phyloP scores from a whole-genome alignment of 2,329 filamentous ascomycete genomes.

The Diaporthe sp. region DNA sequence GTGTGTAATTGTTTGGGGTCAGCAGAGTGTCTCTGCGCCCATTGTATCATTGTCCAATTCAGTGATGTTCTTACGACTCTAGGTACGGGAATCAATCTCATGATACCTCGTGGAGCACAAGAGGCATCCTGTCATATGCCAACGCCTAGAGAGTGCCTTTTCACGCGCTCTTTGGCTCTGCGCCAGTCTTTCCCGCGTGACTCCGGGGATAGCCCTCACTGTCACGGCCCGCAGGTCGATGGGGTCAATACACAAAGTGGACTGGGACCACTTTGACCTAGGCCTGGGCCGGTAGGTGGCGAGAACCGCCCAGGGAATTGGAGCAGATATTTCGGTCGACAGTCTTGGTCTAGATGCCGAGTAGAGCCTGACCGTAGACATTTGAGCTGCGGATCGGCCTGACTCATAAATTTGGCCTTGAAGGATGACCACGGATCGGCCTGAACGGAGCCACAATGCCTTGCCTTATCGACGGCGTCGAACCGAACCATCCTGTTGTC shows the following conservation, averaged over 20 bases:
- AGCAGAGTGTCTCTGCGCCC: not conserved
- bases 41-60: not conserved
- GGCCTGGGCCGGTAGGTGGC: slow-evolving; percentile 6
- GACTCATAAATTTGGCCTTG: not conserved
- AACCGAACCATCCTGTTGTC: not conserved
- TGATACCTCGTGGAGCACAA: not conserved
- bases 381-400: slow-evolving; percentile 3
- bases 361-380: too few species aligned
- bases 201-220: not conserved
- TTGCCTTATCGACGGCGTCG: not conserved
- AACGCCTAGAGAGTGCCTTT: not conserved
- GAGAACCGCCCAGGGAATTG: not conserved
- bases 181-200: not conserved
- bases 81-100: too few species aligned
- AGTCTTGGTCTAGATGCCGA: not conserved
- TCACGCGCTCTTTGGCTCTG: not conserved
- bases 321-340: not conserved
- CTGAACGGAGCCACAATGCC: not conserved
- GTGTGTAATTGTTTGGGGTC: slow-evolving; percentile 1
- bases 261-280: not conserved
- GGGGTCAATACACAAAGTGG: not conserved
- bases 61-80: not conserved
- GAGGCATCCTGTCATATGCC: not conserved
- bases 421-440: not conserved
- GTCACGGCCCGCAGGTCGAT: not conserved